A percentile compares a stretch with the other conserved stretches of the same genome.
Conservation (phyloP, 1,139 yeast species). For the Yamadazyma pseudoaaseri region DNA sequence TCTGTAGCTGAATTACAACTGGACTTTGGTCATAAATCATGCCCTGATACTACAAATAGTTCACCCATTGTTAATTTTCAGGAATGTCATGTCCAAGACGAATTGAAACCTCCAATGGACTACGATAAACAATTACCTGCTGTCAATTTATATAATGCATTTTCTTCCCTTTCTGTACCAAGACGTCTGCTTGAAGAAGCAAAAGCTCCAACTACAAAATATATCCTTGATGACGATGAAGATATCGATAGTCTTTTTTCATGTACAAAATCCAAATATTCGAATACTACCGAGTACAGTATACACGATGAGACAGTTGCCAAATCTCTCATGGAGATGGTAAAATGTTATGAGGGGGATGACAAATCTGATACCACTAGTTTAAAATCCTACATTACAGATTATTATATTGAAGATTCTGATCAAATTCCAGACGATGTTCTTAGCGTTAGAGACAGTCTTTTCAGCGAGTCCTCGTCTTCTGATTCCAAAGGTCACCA, state of each 20-base stretch:
- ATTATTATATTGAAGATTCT: conserved; percentile 9
- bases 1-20: neutral
- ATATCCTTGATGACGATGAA: conserved; percentile 11
- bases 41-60: neutral
- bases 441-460: conserved; percentile 15
- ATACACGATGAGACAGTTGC: conserved; percentile 12
- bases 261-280: conserved; percentile 10
- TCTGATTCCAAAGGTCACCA: neutral
- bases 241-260: conserved; percentile 24
- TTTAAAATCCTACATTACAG: conserved; percentile 9
- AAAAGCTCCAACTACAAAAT: conserved; percentile 4
- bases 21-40: neutral
- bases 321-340: conserved; percentile 14
- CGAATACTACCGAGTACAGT: conserved; percentile 6
- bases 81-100: neutral
- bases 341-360: conserved; percentile 11
- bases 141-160: conserved; percentile 2
- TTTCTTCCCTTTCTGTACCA: neutral
- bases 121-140: neutral
- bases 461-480: conserved; percentile 11
- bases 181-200: too few species aligned
- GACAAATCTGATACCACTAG: conserved; percentile 5
- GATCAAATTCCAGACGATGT: conserved; percentile 3
- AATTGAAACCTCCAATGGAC: neutral
- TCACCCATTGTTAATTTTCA: neutral